These are phyloP conservation scores for Babesia microti DNA, from an alignment of 169 alveolate genomes.

Conservation along the genomic window DNA sequence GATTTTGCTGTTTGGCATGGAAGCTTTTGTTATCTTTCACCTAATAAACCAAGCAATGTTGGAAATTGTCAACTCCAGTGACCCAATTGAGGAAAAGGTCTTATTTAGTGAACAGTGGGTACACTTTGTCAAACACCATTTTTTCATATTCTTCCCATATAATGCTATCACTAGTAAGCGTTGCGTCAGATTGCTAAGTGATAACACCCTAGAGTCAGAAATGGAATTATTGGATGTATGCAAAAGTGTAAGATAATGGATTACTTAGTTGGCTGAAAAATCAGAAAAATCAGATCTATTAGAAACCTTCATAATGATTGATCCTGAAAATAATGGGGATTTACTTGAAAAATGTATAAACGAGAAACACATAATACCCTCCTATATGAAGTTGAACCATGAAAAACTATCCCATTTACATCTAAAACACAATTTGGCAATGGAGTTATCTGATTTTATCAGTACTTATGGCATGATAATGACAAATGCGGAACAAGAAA, in stretches of 20 bases:
- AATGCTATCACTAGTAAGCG: conserved; percentile 39
- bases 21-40: conserved; percentile 37
- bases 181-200: conserved; percentile 17
- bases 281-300: conserved; percentile 15
- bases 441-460: conserved; percentile 41
- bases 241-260: conserved; percentile 7
- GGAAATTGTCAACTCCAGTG: conserved; percentile 13
- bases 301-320: conserved; percentile 42
- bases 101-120: conserved; percentile 35
- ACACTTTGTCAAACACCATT: conserved; percentile 30
- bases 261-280: conserved; percentile 16
- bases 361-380: conserved; percentile 34
- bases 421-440: conserved; percentile 24
- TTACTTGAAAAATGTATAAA: conserved; percentile 15
- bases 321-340: conserved; percentile 25
- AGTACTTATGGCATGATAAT: conserved; percentile 29
- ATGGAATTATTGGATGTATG: conserved; percentile 11
- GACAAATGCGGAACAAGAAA: conserved; percentile 24
- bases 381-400: conserved; percentile 23
- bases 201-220: conserved; percentile 4
- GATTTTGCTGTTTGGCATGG: conserved; percentile 32
- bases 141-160: conserved; percentile 37
- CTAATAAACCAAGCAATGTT: conserved; percentile 23
- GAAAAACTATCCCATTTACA: conserved; percentile 17
- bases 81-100: conserved; percentile 23